Conservation (phyloP, 345 rosid genomes). For the Eucalyptus globulus region DNA sequence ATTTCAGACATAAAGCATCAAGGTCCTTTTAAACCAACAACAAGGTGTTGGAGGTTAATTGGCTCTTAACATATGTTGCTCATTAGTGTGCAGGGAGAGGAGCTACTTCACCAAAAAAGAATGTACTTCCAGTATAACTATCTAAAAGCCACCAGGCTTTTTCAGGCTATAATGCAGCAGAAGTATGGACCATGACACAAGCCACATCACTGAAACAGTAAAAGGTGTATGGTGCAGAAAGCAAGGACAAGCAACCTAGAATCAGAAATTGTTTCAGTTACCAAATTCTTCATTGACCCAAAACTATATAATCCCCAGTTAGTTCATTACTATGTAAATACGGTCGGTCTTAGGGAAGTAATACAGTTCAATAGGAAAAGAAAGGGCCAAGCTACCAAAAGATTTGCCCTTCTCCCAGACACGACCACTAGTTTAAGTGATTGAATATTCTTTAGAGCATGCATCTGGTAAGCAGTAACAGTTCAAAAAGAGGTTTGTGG, state of each 20-base stretch:
- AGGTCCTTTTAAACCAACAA: background rate
- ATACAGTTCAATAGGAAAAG: background rate
- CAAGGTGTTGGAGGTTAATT: background rate
- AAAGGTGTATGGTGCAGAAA: background rate
- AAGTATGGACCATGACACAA: background rate
- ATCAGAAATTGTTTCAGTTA: background rate
- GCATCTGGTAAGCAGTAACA: background rate
- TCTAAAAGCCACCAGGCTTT: background rate
- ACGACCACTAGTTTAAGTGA: background rate
- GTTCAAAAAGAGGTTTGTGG: background rate
- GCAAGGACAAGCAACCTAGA: background rate
- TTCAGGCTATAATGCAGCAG: background rate
- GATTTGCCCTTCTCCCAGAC: background rate
- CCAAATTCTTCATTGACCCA: background rate
- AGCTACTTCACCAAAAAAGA: background rate
- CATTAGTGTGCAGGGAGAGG: background rate
- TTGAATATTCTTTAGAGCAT: background rate
- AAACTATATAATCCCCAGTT: background rate
- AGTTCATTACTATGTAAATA: background rate
- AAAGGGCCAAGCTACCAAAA: background rate
- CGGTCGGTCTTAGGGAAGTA: background rate
- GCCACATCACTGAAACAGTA: background rate
- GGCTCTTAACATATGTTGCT: background rate
- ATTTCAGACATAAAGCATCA: background rate
- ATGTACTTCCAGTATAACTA: background rate